Evolutionary conservation across 2,329 filamentous ascomycete species (phyloP).

Genomic region (Fusarium sp.): DNA sequence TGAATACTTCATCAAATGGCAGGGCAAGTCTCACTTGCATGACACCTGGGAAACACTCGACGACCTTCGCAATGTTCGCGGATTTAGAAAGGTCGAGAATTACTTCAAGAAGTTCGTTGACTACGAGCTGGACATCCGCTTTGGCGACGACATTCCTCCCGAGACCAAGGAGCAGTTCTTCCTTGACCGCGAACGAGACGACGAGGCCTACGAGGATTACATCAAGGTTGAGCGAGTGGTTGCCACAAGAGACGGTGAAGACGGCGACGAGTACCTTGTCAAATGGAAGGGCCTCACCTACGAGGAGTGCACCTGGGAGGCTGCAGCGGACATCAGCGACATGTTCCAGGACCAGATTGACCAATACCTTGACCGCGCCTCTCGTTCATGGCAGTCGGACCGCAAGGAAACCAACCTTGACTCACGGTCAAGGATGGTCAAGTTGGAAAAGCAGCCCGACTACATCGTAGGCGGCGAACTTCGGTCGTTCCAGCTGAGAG

Average conservation of each 20-base stretch:
- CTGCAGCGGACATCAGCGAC: slow-evolving; percentile 77
- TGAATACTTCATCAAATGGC: slow-evolving; percentile 96
- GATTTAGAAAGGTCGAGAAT: slow-evolving; percentile 91
- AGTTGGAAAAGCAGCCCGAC: slow-evolving; percentile 81
- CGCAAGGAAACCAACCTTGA: slow-evolving; percentile 79
- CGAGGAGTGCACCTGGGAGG: slow-evolving; percentile 95
- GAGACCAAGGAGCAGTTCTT: slow-evolving; percentile 95
- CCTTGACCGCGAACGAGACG: slow-evolving; percentile 91
- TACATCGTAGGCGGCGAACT: slow-evolving; percentile 89
- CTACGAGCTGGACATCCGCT: slow-evolving; percentile 81
- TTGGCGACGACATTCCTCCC: slow-evolving; percentile 80
- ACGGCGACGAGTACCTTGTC: slow-evolving; percentile 88
- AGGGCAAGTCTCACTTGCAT: slow-evolving; percentile 93
- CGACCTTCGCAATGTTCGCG: slow-evolving; percentile 79
- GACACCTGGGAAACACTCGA: slow-evolving; percentile 93
- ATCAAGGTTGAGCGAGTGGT: slow-evolving; percentile 95
- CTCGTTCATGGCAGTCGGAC: slow-evolving; percentile 84
- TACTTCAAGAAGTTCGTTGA: slow-evolving; percentile 89
- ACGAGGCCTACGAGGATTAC: slow-evolving; percentile 89
- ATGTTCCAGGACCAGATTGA: slow-evolving; percentile 92
- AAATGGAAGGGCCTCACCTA: slow-evolving; percentile 98
- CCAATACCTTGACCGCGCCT: slow-evolving; percentile 85
- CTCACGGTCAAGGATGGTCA: slow-evolving; percentile 80
- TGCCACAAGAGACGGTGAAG: slow-evolving; percentile 81
- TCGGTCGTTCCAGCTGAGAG: slow-evolving; percentile 92